phyloP scores from a whole-genome alignment of 1,284 basidiomycete species.

The Volvariella surrecta region DNA sequence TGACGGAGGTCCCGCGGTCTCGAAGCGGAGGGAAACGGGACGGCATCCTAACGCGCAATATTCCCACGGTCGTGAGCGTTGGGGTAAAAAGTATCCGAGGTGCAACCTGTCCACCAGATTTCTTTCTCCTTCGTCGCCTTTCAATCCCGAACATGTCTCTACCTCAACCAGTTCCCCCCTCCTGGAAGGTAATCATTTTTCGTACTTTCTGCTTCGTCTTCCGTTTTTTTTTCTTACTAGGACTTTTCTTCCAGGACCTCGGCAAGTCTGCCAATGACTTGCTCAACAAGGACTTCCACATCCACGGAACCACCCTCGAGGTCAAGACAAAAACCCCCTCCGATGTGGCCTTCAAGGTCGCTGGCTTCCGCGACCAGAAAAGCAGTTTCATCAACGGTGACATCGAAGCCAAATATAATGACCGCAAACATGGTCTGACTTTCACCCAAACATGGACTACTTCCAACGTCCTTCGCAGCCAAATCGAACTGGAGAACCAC shows the following conservation, averaged over 20 bases:
- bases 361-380: slow-evolving; percentile 71
- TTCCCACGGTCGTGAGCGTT: slow-evolving; percentile 1
- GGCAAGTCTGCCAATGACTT: slow-evolving; percentile 98
- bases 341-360: slow-evolving; percentile 83
- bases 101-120: neutral
- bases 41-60: neutral
- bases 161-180: slow-evolving; percentile 86
- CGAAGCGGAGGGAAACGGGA: too few species aligned
- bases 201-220: neutral
- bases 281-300: slow-evolving; percentile 89
- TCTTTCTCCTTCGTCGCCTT: slow-evolving; percentile 9
- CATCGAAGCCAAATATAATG: slow-evolving; percentile 86
- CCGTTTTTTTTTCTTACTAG: neutral
- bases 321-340: slow-evolving; percentile 95
- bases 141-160: slow-evolving; percentile 53
- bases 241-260: slow-evolving; percentile 56
- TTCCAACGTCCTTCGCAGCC: slow-evolving; percentile 83
- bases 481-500: slow-evolving; percentile 96
- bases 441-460: slow-evolving; percentile 96
- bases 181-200: slow-evolving; percentile 74
- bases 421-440: slow-evolving; percentile 84
- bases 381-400: slow-evolving; percentile 71
- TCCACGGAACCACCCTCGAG: slow-evolving; percentile 74
- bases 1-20: neutral
- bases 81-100: neutral